Conservation (phyloP, 179 eudicot species). For the Monotropa hypopitys region DNA sequence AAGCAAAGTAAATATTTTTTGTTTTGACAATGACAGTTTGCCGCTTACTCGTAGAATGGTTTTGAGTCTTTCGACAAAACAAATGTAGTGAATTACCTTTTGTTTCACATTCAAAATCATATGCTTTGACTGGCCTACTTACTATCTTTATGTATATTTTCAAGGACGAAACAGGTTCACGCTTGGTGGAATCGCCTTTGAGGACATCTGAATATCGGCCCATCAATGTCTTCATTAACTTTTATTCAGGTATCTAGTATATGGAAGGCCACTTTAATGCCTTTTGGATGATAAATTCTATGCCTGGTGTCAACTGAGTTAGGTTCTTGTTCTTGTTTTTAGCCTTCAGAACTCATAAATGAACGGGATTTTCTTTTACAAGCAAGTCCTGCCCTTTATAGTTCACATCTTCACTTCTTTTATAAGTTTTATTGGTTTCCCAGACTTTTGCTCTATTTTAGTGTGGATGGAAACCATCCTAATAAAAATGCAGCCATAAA, state of each 20-base stretch:
- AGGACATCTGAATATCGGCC: constrained; percentile 79
- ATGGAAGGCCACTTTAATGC: neutral
- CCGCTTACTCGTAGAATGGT: neutral
- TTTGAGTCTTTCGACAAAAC: neutral
- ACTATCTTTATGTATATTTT: constrained; percentile 6
- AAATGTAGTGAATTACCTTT: neutral
- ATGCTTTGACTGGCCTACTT: neutral
- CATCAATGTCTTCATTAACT: constrained; percentile 67
- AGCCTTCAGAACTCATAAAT: neutral
- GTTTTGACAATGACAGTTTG: neutral
- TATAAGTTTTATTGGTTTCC: neutral
- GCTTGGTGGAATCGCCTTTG: constrained; percentile 54
- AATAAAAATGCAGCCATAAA: neutral
- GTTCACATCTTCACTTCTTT: neutral
- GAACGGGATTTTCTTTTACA: neutral
- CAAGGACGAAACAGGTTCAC: constrained; percentile 85
- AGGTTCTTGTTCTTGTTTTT: neutral
- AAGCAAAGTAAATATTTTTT: neutral
- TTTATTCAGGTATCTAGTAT: constrained; percentile 59
- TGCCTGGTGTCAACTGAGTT: neutral
- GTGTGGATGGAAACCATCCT: neutral
- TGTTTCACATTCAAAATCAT: neutral
- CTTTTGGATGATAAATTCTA: neutral
- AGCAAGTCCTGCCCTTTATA: neutral
- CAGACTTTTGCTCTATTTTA: neutral